These are phyloP conservation scores for Chlorella sp. DNA, from an alignment of 139 green algal genomes.

Conservation along the genomic window DNA sequence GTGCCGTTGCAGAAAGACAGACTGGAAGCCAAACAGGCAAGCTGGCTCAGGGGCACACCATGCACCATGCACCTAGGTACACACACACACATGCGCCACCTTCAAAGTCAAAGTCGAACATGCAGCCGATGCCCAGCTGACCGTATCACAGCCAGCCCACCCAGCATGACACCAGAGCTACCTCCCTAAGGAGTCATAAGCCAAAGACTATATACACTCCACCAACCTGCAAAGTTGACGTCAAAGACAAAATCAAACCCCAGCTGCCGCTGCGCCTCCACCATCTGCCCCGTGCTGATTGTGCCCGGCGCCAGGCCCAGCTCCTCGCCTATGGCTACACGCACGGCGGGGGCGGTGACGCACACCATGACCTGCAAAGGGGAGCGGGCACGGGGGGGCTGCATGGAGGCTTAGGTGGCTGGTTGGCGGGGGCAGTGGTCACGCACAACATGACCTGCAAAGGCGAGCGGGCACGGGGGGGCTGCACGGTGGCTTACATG, in stretches of 20 bases:
- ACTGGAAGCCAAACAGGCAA: no score
- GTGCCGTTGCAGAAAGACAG: no score
- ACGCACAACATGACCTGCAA: slow-evolving; percentile 16
- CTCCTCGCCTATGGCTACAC: slow-evolving; percentile 67
- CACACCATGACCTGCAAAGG: slow-evolving; percentile 48
- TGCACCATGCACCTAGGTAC: no score
- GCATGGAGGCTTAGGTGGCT: background rate
- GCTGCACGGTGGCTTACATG: background rate
- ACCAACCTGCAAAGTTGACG: slow-evolving; percentile 33
- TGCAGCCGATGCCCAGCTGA: no score
- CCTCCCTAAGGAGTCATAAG: no score
- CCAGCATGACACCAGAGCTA: no score
- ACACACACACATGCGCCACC: no score
- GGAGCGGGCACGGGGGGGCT: background rate
- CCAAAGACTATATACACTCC: no score
- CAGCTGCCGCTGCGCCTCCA: slow-evolving; percentile 51
- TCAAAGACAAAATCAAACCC: slow-evolving; percentile 78
- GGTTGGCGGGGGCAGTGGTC: background rate
- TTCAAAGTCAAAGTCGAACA: no score
- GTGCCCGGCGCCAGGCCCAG: slow-evolving; percentile 59
- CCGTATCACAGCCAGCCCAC: no score
- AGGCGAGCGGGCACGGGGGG: background rate
- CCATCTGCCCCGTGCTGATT: slow-evolving; percentile 61
- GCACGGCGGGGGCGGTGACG: slow-evolving; percentile 67
- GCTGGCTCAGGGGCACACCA: no score